Base-by-base conservation (phyloP, 2,329 filamentous ascomycete genomes). In the Microdochium trichocladiopsis region DNA sequence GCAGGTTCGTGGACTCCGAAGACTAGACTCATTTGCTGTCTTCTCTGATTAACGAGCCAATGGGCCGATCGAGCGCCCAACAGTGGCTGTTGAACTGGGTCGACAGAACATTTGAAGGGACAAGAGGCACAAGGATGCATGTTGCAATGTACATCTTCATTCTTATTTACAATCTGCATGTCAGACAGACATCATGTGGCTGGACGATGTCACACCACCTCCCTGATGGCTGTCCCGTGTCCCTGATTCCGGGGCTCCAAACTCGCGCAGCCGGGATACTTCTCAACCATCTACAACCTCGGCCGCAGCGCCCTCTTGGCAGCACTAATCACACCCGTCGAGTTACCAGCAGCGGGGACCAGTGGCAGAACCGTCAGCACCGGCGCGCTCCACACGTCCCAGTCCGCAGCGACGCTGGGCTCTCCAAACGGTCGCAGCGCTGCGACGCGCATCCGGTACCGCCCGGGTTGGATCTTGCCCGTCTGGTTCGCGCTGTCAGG, bases 401-500 rank as follows among this genome's bases (percentile, higher is more conserved):
- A 74, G 51, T 73, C 71, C 37, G 68, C 68, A 1, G 71, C 65
- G 11, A 71, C 64, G 5, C 65, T 59, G 0, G 68, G 70, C 28
- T 72, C 69, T 1, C 72, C 72, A 25, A 74, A 73, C 1, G 72
- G 70, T 28, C 67, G 62, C 16, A 74, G 57, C 0, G 69, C 69
- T 4, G 71, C 72, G 47, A 74, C 70, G 10, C 72, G 70, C 60
- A 73, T 69, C 5, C 69, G 9, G 33, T 37, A 37, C 33, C 14
- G 5, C 4, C 33, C 33, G 6, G 33, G 33, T n/a, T 37, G 33
- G 33, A 47, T 24, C 51, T 18, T 50, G 24, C 25, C 16, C 14
- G 21, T 23, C 47, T 41, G 6, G 18, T 49, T 52, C 5, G 8
- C 47, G 23, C 16, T 21, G 2, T 12, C 31, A 37, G 66, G 65